Conservation (phyloP, 1,139 yeast genomes). For the Nadsonia starkeyi-henricii region DNA sequence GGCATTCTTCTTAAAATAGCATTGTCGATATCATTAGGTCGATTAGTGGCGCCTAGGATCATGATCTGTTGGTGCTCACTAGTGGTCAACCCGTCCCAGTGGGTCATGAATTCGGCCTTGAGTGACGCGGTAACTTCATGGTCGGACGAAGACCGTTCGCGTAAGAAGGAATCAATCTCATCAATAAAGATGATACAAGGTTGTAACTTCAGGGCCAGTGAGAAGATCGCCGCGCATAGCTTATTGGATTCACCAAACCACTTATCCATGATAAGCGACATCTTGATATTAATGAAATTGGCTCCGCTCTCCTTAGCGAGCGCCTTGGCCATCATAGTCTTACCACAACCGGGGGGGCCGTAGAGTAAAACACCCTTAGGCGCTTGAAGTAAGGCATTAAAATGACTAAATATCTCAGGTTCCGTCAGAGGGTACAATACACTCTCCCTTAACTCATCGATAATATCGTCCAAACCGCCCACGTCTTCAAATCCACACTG, state of each 20-base stretch:
- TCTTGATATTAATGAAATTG: constrained; percentile 76
- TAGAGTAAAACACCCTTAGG: constrained; percentile 89
- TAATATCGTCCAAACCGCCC: constrained; percentile 74
- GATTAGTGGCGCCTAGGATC: constrained; percentile 89
- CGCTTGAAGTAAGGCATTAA: constrained; percentile 46
- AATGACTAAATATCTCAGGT: constrained; percentile 12
- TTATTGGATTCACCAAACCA: constrained; percentile 98
- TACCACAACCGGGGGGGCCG: constrained; percentile 98
- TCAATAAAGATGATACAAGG: constrained; percentile 94
- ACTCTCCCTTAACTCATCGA: constrained; percentile 75
- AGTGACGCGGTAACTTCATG: constrained; percentile 94
- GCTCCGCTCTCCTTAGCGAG: constrained; percentile 89
- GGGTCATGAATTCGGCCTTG: constrained; percentile 94
- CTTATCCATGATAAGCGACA: constrained; percentile 93
- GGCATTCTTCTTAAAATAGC: constrained; percentile 93
- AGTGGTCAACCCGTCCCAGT: constrained; percentile 84
- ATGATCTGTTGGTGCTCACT: constrained; percentile 54
- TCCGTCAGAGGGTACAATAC: constrained; percentile 79
- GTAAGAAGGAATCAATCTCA: constrained; percentile 86
- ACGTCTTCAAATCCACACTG: constrained; percentile 62
- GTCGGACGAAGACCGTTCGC: constrained; percentile 74
- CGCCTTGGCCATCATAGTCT: constrained; percentile 94
- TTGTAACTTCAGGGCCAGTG: constrained; percentile 76
- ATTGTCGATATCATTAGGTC: constrained; percentile 81
- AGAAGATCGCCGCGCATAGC: constrained; percentile 84